Evolutionary conservation across 108 stramenopile genomes (phyloP).

Genomic region (Aurantiochytrium sp.): DNA sequence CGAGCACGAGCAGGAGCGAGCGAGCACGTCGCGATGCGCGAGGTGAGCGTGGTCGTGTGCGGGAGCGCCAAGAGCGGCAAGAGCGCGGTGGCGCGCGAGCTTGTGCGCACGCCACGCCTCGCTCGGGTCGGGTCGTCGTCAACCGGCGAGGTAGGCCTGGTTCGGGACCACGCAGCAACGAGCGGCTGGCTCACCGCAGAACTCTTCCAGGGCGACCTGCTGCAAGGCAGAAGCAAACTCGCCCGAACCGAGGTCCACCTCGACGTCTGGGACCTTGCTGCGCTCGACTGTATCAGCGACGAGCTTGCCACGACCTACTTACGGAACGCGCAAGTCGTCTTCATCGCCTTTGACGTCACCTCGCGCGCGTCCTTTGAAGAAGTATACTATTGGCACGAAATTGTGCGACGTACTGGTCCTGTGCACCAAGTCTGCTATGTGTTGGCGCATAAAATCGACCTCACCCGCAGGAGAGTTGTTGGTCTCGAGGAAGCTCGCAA

Average conservation of each 20-base stretch:
- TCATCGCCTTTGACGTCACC: not conserved
- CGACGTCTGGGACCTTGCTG: not conserved
- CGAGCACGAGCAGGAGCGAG: too few species aligned
- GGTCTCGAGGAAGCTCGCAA: not conserved
- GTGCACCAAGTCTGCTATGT: not conserved
- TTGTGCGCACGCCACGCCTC: too few species aligned
- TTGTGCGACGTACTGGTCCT: not conserved
- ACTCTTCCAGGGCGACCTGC: not conserved
- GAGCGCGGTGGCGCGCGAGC: too few species aligned
- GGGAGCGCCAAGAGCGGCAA: too few species aligned
- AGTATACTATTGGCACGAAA: not conserved
- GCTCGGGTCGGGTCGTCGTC: too few species aligned
- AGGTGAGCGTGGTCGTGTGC: too few species aligned
- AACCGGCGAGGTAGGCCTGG: too few species aligned
- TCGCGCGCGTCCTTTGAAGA: not conserved
- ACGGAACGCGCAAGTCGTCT: not conserved
- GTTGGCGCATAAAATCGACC: not conserved
- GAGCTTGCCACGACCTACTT: not conserved
- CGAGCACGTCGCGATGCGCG: too few species aligned
- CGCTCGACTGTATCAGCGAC: not conserved
- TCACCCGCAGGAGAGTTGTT: not conserved
- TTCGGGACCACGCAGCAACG: too few species aligned
- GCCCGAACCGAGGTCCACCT: not conserved
- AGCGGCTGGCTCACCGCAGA: not conserved
- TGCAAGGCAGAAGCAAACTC: not conserved